Percentiles rank a stretch among this genome's conserved stretches.
Evolutionary conservation across 139 green algal species (phyloP).

Genomic region (Eudorina sp.): DNA sequence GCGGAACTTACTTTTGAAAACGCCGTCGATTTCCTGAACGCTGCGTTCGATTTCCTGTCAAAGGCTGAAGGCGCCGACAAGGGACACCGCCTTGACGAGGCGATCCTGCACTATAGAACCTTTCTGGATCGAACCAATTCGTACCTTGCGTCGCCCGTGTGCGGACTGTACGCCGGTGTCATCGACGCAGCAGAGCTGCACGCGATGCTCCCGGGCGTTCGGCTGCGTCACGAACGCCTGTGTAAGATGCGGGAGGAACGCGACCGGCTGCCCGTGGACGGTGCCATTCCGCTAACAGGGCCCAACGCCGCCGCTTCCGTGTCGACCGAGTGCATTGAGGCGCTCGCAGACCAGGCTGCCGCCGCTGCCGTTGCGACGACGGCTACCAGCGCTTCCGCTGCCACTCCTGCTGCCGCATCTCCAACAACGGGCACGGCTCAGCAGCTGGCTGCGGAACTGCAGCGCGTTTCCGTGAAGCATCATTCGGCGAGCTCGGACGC

Average conservation of each 20-base stretch:
- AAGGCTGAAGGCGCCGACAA: conserved; percentile 17
- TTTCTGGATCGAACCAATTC: neutral
- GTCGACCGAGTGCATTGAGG: neutral
- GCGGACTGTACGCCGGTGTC: neutral
- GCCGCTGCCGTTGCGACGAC: neutral
- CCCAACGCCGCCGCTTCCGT: conserved; percentile 4
- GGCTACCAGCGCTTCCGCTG: neutral
- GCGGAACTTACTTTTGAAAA: neutral
- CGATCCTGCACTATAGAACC: neutral
- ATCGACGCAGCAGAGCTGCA: neutral
- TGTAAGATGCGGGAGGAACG: conserved; percentile 13
- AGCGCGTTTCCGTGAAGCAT: neutral
- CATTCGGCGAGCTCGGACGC: neutral
- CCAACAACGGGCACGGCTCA: neutral
- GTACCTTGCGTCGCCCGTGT: neutral
- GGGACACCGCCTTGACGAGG: neutral
- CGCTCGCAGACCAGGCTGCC: neutral
- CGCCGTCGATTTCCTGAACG: conserved; percentile 1
- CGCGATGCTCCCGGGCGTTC: neutral
- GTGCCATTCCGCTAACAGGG: conserved; percentile 31
- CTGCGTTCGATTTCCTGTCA: neutral
- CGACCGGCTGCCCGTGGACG: neutral
- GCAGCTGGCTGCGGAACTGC: conserved; percentile 7
- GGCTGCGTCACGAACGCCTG: conserved; percentile 9
- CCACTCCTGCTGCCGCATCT: neutral